Base-by-base conservation (phyloP, 441 rosid genomes). In the Gossypium lobatum region DNA sequence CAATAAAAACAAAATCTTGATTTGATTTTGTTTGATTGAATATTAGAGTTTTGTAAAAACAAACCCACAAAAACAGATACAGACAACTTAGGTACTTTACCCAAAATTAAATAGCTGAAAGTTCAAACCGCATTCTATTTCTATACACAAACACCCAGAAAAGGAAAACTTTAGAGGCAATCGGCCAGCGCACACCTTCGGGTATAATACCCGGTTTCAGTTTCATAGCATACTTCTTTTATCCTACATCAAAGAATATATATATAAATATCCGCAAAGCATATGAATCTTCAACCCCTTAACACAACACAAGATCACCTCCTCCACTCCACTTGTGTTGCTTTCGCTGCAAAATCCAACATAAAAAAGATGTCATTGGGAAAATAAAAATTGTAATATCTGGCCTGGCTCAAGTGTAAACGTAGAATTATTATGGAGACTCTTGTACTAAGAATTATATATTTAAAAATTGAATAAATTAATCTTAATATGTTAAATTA, bases 321-420 rank as follows among this genome's bases (percentile, higher is more conserved):
- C 80, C 79, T 88, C 85, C 96, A 88, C 77, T 89, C 97, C 26
- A 76, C 87, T 14, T 80, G 89, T 26, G 79, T 10, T 53, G n/a
- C 82, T 84, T 87, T 92, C 17, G 76, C 98, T 95, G 95, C 82
- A 82, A 85, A 83, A 80, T 67, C 21, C 60, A 72, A 71, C 54
- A 79, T 71, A 20, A 66, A 54, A 13, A 18, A 10, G 11, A 25
- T 31, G 21, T 28, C 20, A 48, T 25, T 4, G 8, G 16, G 60
- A 17, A 25, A 14, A 28, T 46, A 2, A 25, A 11, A 28, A 45
- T 14, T 11, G n/a, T 0, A 31, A 10, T 5, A 1, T 2, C 14
- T 53, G 6, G 0, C 16, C 34, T 23, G 23, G 6, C 2, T 53
- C 1, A 10, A 10, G 14, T 13, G 13, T 46, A 46, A 46, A 46